Evolutionary conservation across 176 grass and related monocot species (phyloP), one percentile per base, ranked within the genome.

Genomic region (Panicum miliaceum): DNA sequence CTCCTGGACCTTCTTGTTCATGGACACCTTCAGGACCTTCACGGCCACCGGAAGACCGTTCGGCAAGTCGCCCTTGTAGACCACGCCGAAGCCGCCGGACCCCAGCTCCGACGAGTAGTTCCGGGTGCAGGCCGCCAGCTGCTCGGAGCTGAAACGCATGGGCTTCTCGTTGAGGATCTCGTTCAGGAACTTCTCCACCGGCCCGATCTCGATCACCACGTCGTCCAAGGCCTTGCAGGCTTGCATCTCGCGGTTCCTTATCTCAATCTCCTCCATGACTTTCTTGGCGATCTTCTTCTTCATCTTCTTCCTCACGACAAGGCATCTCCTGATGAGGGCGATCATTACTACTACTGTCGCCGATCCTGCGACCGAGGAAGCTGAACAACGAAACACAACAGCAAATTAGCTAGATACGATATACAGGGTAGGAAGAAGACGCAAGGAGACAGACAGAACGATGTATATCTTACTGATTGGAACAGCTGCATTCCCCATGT

Each of bases 81-180:
- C 94, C 18, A 91, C 89, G 36, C 91, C 91, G 22, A 84, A 93
- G 37, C 89, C 91, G 54, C 94, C 94, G 71, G 91, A 91, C 1
- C 94, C 91, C 0, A 93, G 59, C 64, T 90, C 72, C 2, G 40
- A 16, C 8, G 86, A 68, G 66, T 74, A 97, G 42, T 86, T 88
- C 15, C n/a, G 22, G 3, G 91, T 93, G 71, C 81, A 91, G 4
- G 15, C 13, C 0, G 63, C 73, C 23, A 97, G 87, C 54, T 93
- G 86, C 56, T 86, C 54, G 3, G 86, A 77, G 47, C 22, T 90
- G 74, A 91, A 94, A 4, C 91, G 71, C 84, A 85, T 76, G 5
- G 91, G 91, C 81, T 84, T 91, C 84, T 93, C 91, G 16, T 48
- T 91, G 22, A 90, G 79, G 38, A 91, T 90, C 43, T 90, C 91